Evolutionary conservation across 176 grass and related monocot genomes (phyloP).

Genomic region (Triticum dicoccoides): DNA sequence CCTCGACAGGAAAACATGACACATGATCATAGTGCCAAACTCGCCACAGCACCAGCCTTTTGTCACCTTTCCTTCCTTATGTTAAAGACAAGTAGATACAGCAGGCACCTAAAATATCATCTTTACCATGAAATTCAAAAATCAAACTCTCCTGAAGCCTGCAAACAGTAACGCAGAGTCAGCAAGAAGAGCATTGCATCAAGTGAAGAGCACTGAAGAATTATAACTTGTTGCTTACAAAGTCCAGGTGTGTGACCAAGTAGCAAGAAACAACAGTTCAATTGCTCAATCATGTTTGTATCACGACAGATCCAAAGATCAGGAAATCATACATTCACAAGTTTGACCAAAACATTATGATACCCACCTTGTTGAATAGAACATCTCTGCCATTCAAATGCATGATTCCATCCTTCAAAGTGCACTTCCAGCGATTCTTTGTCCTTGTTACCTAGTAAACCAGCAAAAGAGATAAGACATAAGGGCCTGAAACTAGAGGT

Average conservation of each 20-base stretch:
- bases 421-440: constrained; percentile 84
- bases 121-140: constrained; percentile 52
- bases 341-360: constrained; percentile 2
- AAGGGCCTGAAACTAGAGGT: background rate
- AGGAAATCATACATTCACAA: background rate
- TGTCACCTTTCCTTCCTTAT: constrained; percentile 43
- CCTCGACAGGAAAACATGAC: constrained; percentile 23
- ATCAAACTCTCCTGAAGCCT: constrained; percentile 68
- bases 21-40: constrained; percentile 14
- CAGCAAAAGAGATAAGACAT: constrained; percentile 24
- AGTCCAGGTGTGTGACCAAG: background rate
- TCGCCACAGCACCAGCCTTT: constrained; percentile 13
- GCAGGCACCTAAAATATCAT: constrained; percentile 43
- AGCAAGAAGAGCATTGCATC: background rate
- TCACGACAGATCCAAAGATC: background rate
- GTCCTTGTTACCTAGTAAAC: constrained; percentile 66
- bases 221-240: background rate
- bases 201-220: background rate
- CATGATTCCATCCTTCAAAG: constrained; percentile 84
- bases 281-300: background rate
- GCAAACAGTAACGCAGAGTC: constrained; percentile 22
- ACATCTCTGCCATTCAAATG: constrained; percentile 73
- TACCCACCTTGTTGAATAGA: constrained; percentile 76
- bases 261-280: background rate
- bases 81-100: constrained; percentile 52